These are phyloP conservation scores for Ambrosia hybrid DNA, from an alignment of 140 eudicot genomes.

Conservation along the genomic window DNA sequence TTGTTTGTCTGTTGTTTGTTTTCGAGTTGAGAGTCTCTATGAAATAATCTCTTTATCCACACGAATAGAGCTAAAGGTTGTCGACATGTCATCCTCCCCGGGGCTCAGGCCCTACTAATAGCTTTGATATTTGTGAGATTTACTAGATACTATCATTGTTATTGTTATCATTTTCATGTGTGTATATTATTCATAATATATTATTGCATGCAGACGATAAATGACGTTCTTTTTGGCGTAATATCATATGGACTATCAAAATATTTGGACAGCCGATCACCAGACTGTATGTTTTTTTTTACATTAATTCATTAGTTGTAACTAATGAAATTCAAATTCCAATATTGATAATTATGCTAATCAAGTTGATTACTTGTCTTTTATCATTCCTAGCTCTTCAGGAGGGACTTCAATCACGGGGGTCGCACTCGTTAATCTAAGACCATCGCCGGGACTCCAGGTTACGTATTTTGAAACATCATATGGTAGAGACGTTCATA, in stretches of 20 bases:
- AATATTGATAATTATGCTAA: slow-evolving; percentile 4
- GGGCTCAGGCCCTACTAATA: no score
- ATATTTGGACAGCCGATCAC: slow-evolving; percentile 58
- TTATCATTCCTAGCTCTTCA: slow-evolving; percentile 36
- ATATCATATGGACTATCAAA: slow-evolving; percentile 74
- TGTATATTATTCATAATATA: slow-evolving; percentile 2
- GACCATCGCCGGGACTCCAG: slow-evolving; percentile 74
- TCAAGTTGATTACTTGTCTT: no score
- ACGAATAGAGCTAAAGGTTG: no score
- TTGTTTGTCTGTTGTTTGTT: no score
- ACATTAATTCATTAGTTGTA: not conserved
- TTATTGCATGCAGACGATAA: slow-evolving; percentile 66
- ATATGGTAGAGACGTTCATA: no score
- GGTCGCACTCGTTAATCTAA: slow-evolving; percentile 68
- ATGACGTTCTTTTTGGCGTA: slow-evolving; percentile 82
- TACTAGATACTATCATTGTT: no score
- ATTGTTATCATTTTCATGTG: not conserved
- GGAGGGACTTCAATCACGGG: slow-evolving; percentile 75
- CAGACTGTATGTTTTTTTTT: slow-evolving; percentile 38
- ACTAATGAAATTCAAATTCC: not conserved
- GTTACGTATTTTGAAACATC: slow-evolving; percentile 32
- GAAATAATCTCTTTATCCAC: no score
- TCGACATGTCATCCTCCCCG: no score
- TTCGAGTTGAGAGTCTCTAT: no score
- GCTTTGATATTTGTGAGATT: no score